A percentile compares a stretch with the other conserved stretches of the same genome.
These are phyloP conservation scores for Phaseolus lunatus DNA, from an alignment of 306 rosid species.

Conservation along the genomic window DNA sequence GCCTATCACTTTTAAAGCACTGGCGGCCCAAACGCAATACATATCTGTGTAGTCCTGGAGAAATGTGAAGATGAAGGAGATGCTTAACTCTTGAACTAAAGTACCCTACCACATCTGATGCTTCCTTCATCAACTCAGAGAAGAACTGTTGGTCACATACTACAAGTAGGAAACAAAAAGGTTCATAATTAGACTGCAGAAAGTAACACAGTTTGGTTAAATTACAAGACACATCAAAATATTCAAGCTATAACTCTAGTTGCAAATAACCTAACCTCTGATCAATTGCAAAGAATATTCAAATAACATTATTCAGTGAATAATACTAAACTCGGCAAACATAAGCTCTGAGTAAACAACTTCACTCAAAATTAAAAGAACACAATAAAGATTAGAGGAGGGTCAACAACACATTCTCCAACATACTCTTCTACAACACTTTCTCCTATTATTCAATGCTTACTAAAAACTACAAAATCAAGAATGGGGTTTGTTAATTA, in stretches of 20 bases:
- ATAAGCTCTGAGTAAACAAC: neutral
- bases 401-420: neutral
- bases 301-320: neutral
- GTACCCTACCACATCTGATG: conserved; percentile 70
- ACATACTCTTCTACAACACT: neutral
- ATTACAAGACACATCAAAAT: neutral
- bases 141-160: conserved; percentile 83
- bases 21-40: conserved; percentile 55
- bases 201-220: conserved; percentile 2
- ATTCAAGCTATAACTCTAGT: conserved; percentile 20
- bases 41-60: conserved; percentile 79
- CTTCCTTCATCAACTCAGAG: conserved; percentile 87
- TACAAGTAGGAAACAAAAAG: conserved; percentile 43
- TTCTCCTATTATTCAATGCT: neutral
- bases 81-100: conserved; percentile 77
- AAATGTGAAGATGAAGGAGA: conserved; percentile 83
- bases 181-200: conserved; percentile 28
- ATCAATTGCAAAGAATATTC: conserved; percentile 25
- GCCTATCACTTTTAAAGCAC: conserved; percentile 74
- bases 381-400: conserved; percentile 11
- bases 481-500: neutral
- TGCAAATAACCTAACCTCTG: conserved; percentile 18
- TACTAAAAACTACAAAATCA: neutral
- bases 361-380: conserved; percentile 4
- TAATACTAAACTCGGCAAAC: conserved; percentile 18